These are phyloP conservation scores for Glycyrrhiza uralensis DNA, from an alignment of 306 rosid species.

Conservation along the genomic window DNA sequence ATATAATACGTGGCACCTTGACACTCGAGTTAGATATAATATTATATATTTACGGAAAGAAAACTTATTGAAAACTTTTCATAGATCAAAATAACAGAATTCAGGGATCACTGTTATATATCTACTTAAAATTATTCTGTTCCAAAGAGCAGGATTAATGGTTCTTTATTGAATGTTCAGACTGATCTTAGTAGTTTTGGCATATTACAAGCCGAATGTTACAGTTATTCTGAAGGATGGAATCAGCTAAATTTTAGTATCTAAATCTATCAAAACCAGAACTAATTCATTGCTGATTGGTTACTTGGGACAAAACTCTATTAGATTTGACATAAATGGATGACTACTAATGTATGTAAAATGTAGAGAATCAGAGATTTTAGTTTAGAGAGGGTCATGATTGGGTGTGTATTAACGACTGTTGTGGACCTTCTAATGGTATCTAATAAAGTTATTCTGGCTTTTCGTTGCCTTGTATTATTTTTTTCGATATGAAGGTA, in stretches of 20 bases:
- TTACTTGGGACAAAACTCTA: constrained; percentile 32
- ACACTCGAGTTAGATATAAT: too few relatives aligned
- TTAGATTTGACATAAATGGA: constrained; percentile 40
- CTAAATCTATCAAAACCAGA: constrained; percentile 38
- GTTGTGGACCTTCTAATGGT: constrained; percentile 20
- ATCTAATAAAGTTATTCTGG: constrained; percentile 2
- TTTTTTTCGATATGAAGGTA: too few relatives aligned
- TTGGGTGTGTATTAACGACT: constrained; percentile 31
- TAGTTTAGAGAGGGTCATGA: constrained; percentile 25
- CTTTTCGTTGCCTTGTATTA: background rate
- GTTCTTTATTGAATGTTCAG: too few relatives aligned
- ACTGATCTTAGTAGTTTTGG: constrained; percentile 81
- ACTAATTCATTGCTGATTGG: constrained; percentile 55
- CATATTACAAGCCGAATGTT: constrained; percentile 91
- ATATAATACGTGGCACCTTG: too few relatives aligned
- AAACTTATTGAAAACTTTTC: too few relatives aligned
- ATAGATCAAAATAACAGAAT: too few relatives aligned
- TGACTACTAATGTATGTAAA: constrained; percentile 51
- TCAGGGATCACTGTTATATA: too few relatives aligned
- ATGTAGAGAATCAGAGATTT: constrained; percentile 42
- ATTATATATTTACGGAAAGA: too few relatives aligned
- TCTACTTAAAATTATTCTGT: too few relatives aligned
- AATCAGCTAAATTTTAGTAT: constrained; percentile 45
- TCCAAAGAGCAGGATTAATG: too few relatives aligned
- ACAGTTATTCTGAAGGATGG: constrained; percentile 43